Conservation (phyloP, 257 asterid genomes). For the Schizonepeta tenuifolia region DNA sequence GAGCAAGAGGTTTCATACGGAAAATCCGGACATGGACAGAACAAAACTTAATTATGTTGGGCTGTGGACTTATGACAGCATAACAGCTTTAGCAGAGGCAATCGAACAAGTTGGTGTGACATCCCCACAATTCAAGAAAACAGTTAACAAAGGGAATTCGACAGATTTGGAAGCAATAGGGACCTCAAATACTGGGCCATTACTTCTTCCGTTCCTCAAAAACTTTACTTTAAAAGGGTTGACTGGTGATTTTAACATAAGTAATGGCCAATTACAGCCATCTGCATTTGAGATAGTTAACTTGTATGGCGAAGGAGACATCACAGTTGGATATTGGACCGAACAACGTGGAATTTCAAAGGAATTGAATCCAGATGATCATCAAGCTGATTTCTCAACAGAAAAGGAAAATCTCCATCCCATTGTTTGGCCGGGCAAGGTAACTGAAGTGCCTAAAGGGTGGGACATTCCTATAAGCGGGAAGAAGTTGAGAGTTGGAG, state of each 20-base stretch:
- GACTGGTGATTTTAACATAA: slow-evolving; percentile 51
- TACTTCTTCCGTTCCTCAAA: slow-evolving; percentile 36
- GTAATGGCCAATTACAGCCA: slow-evolving; percentile 42
- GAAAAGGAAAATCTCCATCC: neutral
- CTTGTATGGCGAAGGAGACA: slow-evolving; percentile 39
- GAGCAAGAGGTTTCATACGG: slow-evolving; percentile 37
- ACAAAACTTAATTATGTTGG: slow-evolving; percentile 46
- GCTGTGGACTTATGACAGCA: slow-evolving; percentile 55
- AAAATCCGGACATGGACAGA: slow-evolving; percentile 45
- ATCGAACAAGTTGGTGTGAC: slow-evolving; percentile 34
- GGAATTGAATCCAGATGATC: neutral
- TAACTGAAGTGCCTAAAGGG: slow-evolving; percentile 46
- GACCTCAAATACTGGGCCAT: slow-evolving; percentile 44
- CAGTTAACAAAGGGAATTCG: slow-evolving; percentile 1
- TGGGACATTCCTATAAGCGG: slow-evolving; percentile 55
- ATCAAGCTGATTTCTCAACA: no score
- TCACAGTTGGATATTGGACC: slow-evolving; percentile 8
- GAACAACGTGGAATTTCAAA: slow-evolving; percentile 24
- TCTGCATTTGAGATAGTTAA: slow-evolving; percentile 52
- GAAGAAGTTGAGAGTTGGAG: slow-evolving; percentile 47
- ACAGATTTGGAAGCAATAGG: slow-evolving; percentile 48
- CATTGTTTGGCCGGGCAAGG: slow-evolving; percentile 57
- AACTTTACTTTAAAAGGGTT: slow-evolving; percentile 40
- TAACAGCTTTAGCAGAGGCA: slow-evolving; percentile 41
- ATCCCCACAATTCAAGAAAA: slow-evolving; percentile 14